Conservation (phyloP, 805 yeast genomes). For the Starmerella etchellsii region DNA sequence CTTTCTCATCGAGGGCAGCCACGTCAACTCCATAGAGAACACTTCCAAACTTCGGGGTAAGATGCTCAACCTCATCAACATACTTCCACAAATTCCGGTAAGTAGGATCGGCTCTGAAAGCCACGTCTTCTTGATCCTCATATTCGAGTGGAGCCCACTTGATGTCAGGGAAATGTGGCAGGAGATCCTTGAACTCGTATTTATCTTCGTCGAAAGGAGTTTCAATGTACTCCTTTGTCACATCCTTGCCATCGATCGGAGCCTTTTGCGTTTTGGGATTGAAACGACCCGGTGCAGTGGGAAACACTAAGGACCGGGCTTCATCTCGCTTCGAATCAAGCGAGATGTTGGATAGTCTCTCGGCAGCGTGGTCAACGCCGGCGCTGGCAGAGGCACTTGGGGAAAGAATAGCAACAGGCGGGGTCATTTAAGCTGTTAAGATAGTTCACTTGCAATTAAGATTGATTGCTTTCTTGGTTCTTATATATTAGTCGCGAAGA, state of each 20-base stretch:
- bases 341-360: constrained; percentile 4
- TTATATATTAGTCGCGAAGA: too few relatives aligned
- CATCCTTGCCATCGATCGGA: constrained; percentile 5
- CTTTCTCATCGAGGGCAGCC: constrained; percentile 31
- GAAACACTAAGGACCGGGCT: not conserved
- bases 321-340: not conserved
- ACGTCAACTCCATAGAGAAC: constrained; percentile 43
- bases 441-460: too few relatives aligned
- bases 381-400: not conserved
- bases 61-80: constrained; percentile 27
- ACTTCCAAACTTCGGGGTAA: constrained; percentile 61
- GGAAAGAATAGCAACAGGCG: constrained; percentile 9
- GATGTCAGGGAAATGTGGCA: constrained; percentile 26
- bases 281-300: constrained; percentile 4
- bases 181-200: constrained; percentile 24
- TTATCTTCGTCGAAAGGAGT: constrained; percentile 5
- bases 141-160: constrained; percentile 24
- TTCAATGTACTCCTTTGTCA: constrained; percentile 1
- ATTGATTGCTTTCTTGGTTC: too few relatives aligned
- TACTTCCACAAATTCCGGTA: constrained; percentile 23
- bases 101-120: constrained; percentile 24
- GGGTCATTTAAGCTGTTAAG: too few relatives aligned
- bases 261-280: constrained; percentile 7
- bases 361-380: constrained; percentile 4
- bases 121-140: constrained; percentile 20